phyloP scores from a whole-genome alignment of 805 yeast species.

The Teunomyces pallodes region DNA sequence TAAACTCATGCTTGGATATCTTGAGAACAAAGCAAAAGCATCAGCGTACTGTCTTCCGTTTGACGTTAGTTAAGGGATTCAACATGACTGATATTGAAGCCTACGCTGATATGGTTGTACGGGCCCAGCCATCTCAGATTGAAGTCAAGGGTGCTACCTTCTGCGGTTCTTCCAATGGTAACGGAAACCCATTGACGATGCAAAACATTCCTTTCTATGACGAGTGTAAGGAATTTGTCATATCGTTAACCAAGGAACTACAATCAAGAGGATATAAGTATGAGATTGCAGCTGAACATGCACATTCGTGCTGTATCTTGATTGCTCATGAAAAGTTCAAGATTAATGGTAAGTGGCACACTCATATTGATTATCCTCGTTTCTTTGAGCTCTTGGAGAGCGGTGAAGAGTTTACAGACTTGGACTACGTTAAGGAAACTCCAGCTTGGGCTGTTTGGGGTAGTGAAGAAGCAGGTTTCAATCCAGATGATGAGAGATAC shows the following conservation, averaged over 20 bases:
- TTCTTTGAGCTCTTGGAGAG: constrained; percentile 68
- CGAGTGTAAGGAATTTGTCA: constrained; percentile 78
- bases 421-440: constrained; percentile 79
- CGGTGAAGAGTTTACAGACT: constrained; percentile 67
- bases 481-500: constrained; percentile 75
- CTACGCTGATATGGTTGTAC: constrained; percentile 82
- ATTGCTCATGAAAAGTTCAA: constrained; percentile 75
- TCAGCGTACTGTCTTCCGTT: constrained; percentile 87
- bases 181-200: constrained; percentile 90
- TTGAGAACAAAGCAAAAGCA: constrained; percentile 67
- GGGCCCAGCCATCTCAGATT: constrained; percentile 81
- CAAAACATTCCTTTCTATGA: constrained; percentile 93
- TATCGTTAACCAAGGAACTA: constrained; percentile 58
- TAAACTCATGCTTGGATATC: constrained; percentile 76
- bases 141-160: constrained; percentile 95
- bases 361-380: constrained; percentile 80
- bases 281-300: constrained; percentile 91
- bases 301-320: constrained; percentile 89
- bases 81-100: constrained; percentile 77
- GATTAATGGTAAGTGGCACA: constrained; percentile 73
- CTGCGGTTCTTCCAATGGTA: constrained; percentile 83
- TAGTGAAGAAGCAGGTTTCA: constrained; percentile 80
- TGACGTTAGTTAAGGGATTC: constrained; percentile 90
- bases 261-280: constrained; percentile 66
- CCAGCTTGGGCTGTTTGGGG: constrained; percentile 94